Evolutionary conservation across 768 basidiomycete species (phyloP).

Genomic region (Trametes maxima): DNA sequence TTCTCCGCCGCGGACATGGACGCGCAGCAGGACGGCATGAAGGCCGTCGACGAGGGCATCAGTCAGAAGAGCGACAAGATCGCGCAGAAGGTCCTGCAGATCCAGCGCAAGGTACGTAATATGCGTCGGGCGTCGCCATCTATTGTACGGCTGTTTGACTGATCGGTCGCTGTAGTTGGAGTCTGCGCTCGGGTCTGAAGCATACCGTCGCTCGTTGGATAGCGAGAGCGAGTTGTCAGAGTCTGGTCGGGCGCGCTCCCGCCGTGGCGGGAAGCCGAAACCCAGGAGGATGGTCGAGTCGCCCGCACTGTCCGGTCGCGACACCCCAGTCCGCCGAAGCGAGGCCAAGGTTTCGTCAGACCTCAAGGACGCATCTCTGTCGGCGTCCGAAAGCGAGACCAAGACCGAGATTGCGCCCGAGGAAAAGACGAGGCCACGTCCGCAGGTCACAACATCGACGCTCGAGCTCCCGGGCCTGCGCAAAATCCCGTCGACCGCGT

Average conservation of each 20-base stretch:
- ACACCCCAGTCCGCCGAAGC: slow-evolving; percentile 17
- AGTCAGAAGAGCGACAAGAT: slow-evolving; percentile 85
- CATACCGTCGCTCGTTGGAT: slow-evolving; percentile 45
- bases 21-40: slow-evolving; percentile 73
- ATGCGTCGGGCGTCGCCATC: slow-evolving; percentile 33
- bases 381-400: slow-evolving; percentile 17
- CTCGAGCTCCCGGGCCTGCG: slow-evolving; percentile 30
- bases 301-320: slow-evolving; percentile 13
- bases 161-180: slow-evolving; percentile 59
- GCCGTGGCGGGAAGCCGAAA: slow-evolving; percentile 19
- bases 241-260: slow-evolving; percentile 17
- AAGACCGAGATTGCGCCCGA: slow-evolving; percentile 19
- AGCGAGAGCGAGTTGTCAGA: slow-evolving; percentile 44
- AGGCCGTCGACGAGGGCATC: slow-evolving; percentile 85
- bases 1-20: slow-evolving; percentile 76
- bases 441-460: slow-evolving; percentile 12
- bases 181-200: slow-evolving; percentile 67
- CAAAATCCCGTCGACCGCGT: slow-evolving; percentile 39
- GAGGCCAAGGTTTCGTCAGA: slow-evolving; percentile 1
- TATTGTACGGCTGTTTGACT: neutral
- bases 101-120: slow-evolving; percentile 81
- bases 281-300: slow-evolving; percentile 21
- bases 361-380: neutral
- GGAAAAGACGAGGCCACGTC: slow-evolving; percentile 10
- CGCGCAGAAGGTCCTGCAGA: slow-evolving; percentile 83